A percentile compares a stretch with the other conserved stretches of the same genome.
Evolutionary conservation across 176 grass and related monocot species (phyloP).

Genomic region (bread wheat (Triticum aestivum)): DNA sequence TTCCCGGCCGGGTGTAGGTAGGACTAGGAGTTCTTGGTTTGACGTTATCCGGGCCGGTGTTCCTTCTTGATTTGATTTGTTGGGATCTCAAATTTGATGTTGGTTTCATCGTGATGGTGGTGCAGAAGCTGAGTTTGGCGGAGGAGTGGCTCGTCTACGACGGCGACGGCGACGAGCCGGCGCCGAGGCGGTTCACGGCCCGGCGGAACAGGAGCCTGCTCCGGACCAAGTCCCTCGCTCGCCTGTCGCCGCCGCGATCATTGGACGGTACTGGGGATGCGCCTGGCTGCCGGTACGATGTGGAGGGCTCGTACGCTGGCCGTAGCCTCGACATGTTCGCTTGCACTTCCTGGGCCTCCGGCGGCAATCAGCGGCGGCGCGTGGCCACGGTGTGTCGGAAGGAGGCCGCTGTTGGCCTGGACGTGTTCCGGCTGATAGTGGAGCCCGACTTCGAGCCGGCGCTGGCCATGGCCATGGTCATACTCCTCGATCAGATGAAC

Average conservation of each 20-base stretch:
- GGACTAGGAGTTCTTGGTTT: background rate
- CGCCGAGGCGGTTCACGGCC: constrained; percentile 53
- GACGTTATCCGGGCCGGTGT: too few relatives aligned
- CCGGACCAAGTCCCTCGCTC: constrained; percentile 36
- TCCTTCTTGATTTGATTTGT: background rate
- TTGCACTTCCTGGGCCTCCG: background rate
- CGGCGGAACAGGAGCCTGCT: constrained; percentile 49
- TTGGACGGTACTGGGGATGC: background rate
- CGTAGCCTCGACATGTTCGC: constrained; percentile 63
- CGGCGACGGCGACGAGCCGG: constrained; percentile 45
- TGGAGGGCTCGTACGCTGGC: constrained; percentile 73
- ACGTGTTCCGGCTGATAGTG: constrained; percentile 74
- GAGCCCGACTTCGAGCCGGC: constrained; percentile 67
- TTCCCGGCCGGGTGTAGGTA: background rate
- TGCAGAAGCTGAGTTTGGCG: constrained; percentile 68
- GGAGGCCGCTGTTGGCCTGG: constrained; percentile 55
- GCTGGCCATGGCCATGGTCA: constrained; percentile 79
- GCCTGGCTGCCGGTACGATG: constrained; percentile 40
- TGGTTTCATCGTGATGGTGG: background rate
- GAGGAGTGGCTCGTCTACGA: constrained; percentile 79
- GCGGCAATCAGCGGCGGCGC: constrained; percentile 32
- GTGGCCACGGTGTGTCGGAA: constrained; percentile 59
- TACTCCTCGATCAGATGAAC: constrained; percentile 75
- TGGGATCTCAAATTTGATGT: background rate
- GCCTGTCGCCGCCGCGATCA: constrained; percentile 26